Percentiles rank a stretch among this genome's conserved stretches.
These are phyloP conservation scores for Rhizophagus clarus DNA, from an alignment of 192 early-diverging fungal genomes.

Conservation along the genomic window DNA sequence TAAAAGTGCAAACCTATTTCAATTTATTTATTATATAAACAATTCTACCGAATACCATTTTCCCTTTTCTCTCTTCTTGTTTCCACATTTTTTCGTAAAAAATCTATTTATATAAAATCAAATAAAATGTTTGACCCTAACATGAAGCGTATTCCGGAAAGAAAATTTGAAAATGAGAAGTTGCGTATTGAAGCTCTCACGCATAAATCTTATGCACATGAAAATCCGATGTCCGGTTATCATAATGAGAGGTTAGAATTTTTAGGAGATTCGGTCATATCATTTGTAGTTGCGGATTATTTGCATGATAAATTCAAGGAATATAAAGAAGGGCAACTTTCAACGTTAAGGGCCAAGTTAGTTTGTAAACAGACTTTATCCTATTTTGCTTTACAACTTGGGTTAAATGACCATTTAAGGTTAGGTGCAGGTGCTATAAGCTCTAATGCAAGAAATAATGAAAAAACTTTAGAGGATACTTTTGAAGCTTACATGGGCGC, in stretches of 20 bases:
- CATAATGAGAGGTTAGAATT: constrained; percentile 3
- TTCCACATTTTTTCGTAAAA: too few relatives aligned
- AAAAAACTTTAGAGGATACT: constrained; percentile 4
- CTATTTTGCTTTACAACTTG: neutral
- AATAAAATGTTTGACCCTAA: neutral
- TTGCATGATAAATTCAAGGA: neutral
- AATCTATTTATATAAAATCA: too few relatives aligned
- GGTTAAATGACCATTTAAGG: neutral
- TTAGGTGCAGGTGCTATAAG: neutral
- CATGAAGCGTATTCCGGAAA: neutral
- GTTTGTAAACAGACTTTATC: constrained; percentile 15
- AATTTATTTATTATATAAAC: too few relatives aligned
- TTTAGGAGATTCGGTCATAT: neutral
- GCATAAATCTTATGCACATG: neutral
- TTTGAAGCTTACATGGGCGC: constrained; percentile 18
- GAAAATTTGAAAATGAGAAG: neutral
- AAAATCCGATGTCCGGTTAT: neutral
- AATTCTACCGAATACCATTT: too few relatives aligned
- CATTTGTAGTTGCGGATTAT: constrained; percentile 3
- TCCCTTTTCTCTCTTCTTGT: too few relatives aligned
- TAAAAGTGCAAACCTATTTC: too few relatives aligned
- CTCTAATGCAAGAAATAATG: neutral
- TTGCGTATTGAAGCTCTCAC: neutral
- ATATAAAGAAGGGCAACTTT: neutral
- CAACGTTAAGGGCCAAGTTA: neutral